Conservation (phyloP, 345 rosid genomes). For the Dovyalis caffra region DNA sequence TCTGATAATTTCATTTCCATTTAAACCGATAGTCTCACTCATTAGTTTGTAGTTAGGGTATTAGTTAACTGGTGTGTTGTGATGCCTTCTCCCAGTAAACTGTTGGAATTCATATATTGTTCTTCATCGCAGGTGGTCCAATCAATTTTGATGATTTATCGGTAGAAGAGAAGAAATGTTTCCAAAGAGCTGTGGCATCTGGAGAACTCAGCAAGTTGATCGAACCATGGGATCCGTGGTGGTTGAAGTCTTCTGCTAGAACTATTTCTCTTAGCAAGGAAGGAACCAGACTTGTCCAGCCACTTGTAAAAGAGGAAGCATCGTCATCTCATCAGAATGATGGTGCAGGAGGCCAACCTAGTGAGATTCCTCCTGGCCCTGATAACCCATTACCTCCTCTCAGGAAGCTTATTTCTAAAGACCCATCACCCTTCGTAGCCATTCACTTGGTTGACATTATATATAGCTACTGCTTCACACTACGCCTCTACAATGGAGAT, state of each 20-base stretch:
- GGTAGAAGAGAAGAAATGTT: slow-evolving; percentile 67
- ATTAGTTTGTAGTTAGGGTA: slow-evolving; percentile 13
- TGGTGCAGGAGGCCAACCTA: slow-evolving; percentile 21
- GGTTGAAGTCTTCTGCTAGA: slow-evolving; percentile 71
- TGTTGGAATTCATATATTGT: slow-evolving; percentile 4
- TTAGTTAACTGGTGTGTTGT: neutral
- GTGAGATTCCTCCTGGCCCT: slow-evolving; percentile 72
- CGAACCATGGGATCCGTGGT: slow-evolving; percentile 97
- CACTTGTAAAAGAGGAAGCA: slow-evolving; percentile 30
- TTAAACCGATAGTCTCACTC: slow-evolving; percentile 1
- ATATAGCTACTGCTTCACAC: slow-evolving; percentile 74
- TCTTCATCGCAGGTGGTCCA: slow-evolving; percentile 42
- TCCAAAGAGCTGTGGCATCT: slow-evolving; percentile 79
- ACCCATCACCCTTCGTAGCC: slow-evolving; percentile 70
- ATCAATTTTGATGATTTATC: slow-evolving; percentile 65
- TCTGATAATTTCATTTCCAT: neutral
- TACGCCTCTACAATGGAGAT: slow-evolving; percentile 86
- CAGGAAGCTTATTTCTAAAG: slow-evolving; percentile 53
- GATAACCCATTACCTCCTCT: slow-evolving; percentile 52
- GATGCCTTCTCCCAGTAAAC: slow-evolving; percentile 1
- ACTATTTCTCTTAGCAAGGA: slow-evolving; percentile 52
- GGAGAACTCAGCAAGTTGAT: slow-evolving; percentile 90
- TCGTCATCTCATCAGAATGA: slow-evolving; percentile 22
- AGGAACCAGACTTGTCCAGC: slow-evolving; percentile 65
- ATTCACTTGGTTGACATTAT: slow-evolving; percentile 73